Evolutionary conservation across 169 alveolate genomes (phyloP), one percentile per base, ranked within the genome.

Genomic region (Theileria annulata): DNA sequence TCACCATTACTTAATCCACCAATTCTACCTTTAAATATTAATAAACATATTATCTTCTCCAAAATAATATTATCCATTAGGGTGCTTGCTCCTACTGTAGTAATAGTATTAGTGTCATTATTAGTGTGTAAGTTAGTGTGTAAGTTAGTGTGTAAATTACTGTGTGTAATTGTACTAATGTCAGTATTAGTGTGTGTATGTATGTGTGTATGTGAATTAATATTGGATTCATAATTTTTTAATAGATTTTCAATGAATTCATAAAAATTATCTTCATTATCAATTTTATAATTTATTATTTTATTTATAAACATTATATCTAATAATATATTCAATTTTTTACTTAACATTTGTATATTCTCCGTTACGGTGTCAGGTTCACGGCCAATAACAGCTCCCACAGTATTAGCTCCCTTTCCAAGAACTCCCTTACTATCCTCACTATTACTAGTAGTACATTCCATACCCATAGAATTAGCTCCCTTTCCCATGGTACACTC

Each of bases 21-120:
- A 21, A 77, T 58, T 73, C 71, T 60, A 33, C 87, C 75, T 69
- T 77, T 76, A 21, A 84, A 60, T 23, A 77, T 17, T 25, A 84
- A 73, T 56, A 84, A 42, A 25, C 60, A 13, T 25, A 77, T 75
- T 15, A 62, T 60, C 37, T 77, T 73, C 58, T 33, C 67, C 48
- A 84, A 77, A 3, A 84, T 42, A 0, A 60, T 64, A 49, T 42
- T 77, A 30, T 84, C 90, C 60, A 62, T 58, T n/a, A n/a, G n/a
- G n/a, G n/a, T n/a, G 59, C n/a, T n/a, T n/a, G n/a, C n/a, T 6
- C 35, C n/a, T n/a, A n/a, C n/a, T n/a, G n/a, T n/a, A n/a, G n/a
- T n/a, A n/a, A n/a, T n/a, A n/a, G 8, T 35, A 42, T 17, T 1
- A 42, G 51, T 42, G 15, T 42, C 15, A 42, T 12, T 42, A 17